These are phyloP conservation scores for Zoysia matrella DNA, from an alignment of 202 grass and related monocot genomes.

Conservation along the genomic window DNA sequence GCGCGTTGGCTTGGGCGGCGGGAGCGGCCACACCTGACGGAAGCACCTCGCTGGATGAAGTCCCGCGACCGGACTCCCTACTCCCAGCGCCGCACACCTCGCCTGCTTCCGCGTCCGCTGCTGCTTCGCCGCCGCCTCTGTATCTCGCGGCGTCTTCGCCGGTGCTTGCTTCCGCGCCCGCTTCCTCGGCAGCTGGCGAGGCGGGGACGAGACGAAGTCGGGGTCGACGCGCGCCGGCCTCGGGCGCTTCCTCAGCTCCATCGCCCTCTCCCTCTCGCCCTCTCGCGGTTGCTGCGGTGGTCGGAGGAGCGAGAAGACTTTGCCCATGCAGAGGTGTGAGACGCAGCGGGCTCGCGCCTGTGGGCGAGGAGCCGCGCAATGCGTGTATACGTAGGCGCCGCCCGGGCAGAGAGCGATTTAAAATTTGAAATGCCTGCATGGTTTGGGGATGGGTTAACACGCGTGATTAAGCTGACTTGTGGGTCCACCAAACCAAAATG, in stretches of 20 bases:
- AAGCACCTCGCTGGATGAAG: conserved; percentile 41
- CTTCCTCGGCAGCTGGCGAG: conserved; percentile 42
- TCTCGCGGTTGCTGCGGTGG: conserved; percentile 17
- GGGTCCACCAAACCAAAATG: background rate
- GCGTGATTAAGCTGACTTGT: conserved; percentile 22
- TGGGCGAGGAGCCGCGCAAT: background rate
- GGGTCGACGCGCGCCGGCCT: conserved; percentile 47
- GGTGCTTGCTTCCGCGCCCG: conserved; percentile 39
- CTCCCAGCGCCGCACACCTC: conserved; percentile 10
- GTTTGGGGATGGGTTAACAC: background rate
- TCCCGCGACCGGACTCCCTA: conserved; percentile 40
- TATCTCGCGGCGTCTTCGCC: conserved; percentile 13
- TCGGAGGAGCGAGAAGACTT: conserved; percentile 56
- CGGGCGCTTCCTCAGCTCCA: conserved; percentile 63
- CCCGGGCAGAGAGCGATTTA: conserved; percentile 35
- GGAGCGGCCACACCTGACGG: conserved; percentile 20
- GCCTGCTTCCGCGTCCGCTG: conserved; percentile 32
- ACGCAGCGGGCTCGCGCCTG: conserved; percentile 39
- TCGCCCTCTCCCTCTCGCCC: conserved; percentile 29
- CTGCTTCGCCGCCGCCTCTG: background rate
- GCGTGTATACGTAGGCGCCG: conserved; percentile 48
- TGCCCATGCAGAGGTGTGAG: conserved; percentile 56
- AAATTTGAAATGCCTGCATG: conserved; percentile 68
- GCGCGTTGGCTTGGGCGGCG: conserved; percentile 50
- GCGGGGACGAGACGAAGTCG: conserved; percentile 53